Percentiles rank a stretch among this genome's conserved stretches.
phyloP scores from a whole-genome alignment of 2,329 filamentous ascomycete species.

The Microcyclospora tardicrescens region DNA sequence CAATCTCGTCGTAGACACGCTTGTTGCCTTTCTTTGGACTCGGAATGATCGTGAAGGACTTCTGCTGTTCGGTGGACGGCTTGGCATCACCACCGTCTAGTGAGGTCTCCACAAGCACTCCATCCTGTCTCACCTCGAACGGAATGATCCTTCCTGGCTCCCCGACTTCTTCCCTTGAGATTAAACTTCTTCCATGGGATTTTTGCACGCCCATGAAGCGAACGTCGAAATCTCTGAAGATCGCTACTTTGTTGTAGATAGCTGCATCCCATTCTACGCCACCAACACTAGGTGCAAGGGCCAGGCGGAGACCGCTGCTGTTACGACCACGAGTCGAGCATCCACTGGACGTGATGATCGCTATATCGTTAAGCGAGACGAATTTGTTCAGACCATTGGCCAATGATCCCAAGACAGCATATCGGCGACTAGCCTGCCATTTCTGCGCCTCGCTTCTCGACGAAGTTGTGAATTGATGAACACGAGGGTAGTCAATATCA shows the following conservation, averaged over 20 bases:
- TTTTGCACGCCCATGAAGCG: slow-evolving; percentile 35
- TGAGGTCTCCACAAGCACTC: slow-evolving; percentile 20
- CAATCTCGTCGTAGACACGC: slow-evolving; percentile 43
- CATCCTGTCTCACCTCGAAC: slow-evolving; percentile 30
- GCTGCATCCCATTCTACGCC: slow-evolving; percentile 69
- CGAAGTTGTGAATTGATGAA: slow-evolving; percentile 15
- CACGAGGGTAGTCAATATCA: slow-evolving; percentile 60
- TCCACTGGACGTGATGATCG: slow-evolving; percentile 65
- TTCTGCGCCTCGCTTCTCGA: slow-evolving; percentile 33
- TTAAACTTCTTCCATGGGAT: slow-evolving; percentile 25
- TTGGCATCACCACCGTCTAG: not conserved
- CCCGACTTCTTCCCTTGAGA: slow-evolving; percentile 23
- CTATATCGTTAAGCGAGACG: slow-evolving; percentile 58
- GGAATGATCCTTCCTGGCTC: slow-evolving; percentile 38
- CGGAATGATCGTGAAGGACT: not conserved
- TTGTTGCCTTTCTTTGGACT: slow-evolving; percentile 32
- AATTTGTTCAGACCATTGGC: slow-evolving; percentile 51
- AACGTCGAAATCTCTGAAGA: slow-evolving; percentile 59
- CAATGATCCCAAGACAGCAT: slow-evolving; percentile 55
- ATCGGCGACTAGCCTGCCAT: slow-evolving; percentile 38
- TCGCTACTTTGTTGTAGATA: slow-evolving; percentile 56
- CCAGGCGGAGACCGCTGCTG: slow-evolving; percentile 39
- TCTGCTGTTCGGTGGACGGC: not conserved
- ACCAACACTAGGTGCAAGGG: slow-evolving; percentile 62
- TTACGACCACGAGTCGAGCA: slow-evolving; percentile 68